Evolutionary conservation across 1,139 yeast species (phyloP).

Genomic region (Pichia sp.): DNA sequence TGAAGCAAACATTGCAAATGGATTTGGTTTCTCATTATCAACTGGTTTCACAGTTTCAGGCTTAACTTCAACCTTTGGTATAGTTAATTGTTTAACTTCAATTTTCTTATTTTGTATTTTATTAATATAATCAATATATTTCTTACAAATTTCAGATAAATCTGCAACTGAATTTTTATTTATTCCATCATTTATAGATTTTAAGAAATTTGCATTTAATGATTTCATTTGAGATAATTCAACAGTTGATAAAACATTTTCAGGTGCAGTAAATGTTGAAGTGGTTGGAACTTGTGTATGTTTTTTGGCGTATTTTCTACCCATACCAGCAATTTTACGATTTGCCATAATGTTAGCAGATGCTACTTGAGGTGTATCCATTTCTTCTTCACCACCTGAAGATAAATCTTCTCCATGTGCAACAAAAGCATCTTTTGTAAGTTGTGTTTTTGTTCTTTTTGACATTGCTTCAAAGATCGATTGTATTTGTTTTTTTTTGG

Average conservation of each 20-base stretch:
- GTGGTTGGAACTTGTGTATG: background rate
- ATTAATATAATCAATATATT: constrained; percentile 53
- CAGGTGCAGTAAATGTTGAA: constrained; percentile 9
- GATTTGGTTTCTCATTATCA: constrained; percentile 13
- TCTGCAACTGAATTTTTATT: constrained; percentile 48
- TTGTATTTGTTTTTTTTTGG: background rate
- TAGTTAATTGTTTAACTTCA: constrained; percentile 21
- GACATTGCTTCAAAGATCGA: constrained; percentile 14
- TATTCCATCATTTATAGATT: constrained; percentile 41
- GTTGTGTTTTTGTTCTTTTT: constrained; percentile 43
- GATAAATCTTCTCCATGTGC: constrained; percentile 37
- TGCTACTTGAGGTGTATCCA: constrained; percentile 39
- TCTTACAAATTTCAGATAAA: constrained; percentile 49
- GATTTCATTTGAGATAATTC: constrained; percentile 49
- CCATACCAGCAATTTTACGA: constrained; percentile 40
- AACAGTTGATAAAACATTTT: constrained; percentile 17
- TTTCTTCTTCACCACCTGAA: constrained; percentile 31
- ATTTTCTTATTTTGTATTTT: constrained; percentile 32
- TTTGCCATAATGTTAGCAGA: constrained; percentile 57
- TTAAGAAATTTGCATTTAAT: constrained; percentile 58
- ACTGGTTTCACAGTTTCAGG: constrained; percentile 9
- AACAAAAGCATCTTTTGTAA: constrained; percentile 47
- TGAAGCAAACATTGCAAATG: constrained; percentile 15
- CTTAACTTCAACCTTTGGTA: constrained; percentile 24
- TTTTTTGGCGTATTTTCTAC: constrained; percentile 15